Conservation (phyloP, 1,139 yeast species). For the Sugiyamaella neomexicana region DNA sequence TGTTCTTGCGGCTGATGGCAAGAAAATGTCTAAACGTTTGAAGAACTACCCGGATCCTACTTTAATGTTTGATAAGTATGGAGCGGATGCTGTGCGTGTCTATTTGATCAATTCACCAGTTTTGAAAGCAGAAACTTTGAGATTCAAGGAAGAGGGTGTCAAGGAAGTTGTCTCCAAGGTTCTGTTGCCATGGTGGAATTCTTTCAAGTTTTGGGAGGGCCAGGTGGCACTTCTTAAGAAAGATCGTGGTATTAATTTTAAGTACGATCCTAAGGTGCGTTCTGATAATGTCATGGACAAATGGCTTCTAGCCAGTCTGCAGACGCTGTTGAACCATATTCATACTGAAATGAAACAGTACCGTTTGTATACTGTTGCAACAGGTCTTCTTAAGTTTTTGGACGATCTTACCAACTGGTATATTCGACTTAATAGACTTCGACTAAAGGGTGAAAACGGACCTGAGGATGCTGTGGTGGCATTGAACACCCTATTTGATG, state of each 20-base stretch:
- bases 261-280: constrained; percentile 63
- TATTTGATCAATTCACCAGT: constrained; percentile 97
- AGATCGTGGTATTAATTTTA: constrained; percentile 67
- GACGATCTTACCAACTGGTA: constrained; percentile 98
- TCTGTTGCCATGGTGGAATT: constrained; percentile 96
- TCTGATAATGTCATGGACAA: constrained; percentile 94
- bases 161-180: constrained; percentile 96
- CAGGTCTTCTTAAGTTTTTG: constrained; percentile 80
- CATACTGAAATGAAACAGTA: constrained; percentile 88
- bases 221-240: constrained; percentile 84
- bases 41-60: constrained; percentile 97
- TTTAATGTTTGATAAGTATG: constrained; percentile 76
- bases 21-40: constrained; percentile 97
- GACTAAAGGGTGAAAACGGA: constrained; percentile 93
- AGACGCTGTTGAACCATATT: constrained; percentile 80
- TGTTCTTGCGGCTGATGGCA: constrained; percentile 96
- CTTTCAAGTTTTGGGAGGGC: constrained; percentile 93
- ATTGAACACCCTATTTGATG: constrained; percentile 87
- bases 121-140: constrained; percentile 91
- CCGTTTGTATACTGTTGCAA: constrained; percentile 93
- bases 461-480: constrained; percentile 80
- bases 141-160: constrained; percentile 98
- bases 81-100: constrained; percentile 96
- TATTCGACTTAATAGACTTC: constrained; percentile 95
- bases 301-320: constrained; percentile 94